Conservation (phyloP, 768 basidiomycete genomes). For the Gloeopeniophorella convolvens region DNA sequence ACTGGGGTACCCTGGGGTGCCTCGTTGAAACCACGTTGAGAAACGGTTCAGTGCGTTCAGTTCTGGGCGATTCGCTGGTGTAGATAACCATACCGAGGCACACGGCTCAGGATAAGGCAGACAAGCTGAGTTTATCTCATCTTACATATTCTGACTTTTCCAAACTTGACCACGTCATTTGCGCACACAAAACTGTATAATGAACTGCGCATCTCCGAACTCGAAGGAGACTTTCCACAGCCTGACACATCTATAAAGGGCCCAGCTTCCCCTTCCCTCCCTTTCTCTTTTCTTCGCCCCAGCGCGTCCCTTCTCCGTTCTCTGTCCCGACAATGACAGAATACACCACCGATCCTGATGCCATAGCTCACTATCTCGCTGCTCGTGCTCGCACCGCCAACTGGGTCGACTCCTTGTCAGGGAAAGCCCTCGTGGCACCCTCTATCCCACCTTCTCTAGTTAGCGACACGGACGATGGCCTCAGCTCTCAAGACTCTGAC, state of each 20-base stretch:
- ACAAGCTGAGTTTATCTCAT: background rate
- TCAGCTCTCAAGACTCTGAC: slow-evolving; percentile 35
- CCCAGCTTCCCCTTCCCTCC: slow-evolving; percentile 12
- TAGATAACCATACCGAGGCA: background rate
- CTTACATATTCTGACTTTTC: too few species aligned
- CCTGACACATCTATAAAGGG: slow-evolving; percentile 13
- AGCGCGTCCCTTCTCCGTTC: slow-evolving; percentile 6
- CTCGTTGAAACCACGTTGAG: slow-evolving; percentile 17
- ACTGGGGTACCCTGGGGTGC: too few species aligned
- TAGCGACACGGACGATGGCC: slow-evolving; percentile 29
- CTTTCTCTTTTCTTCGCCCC: slow-evolving; percentile 16
- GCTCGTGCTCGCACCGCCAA: slow-evolving; percentile 55
- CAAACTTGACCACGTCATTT: too few species aligned
- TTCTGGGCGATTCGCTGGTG: background rate
- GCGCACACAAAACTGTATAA: too few species aligned
- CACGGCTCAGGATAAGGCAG: background rate
- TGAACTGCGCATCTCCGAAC: too few species aligned
- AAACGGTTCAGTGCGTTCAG: slow-evolving; percentile 9
- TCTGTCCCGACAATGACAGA: slow-evolving; percentile 45
- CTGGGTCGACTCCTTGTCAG: slow-evolving; percentile 48
- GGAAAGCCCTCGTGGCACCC: slow-evolving; percentile 40
- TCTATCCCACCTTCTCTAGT: slow-evolving; percentile 26
- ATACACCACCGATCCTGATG: slow-evolving; percentile 53
- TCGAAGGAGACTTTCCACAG: background rate
- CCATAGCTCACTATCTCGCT: slow-evolving; percentile 49